Conservation (phyloP, 225 moss, liverwort and hornwort genomes). For the Takakia lepidozioides region DNA sequence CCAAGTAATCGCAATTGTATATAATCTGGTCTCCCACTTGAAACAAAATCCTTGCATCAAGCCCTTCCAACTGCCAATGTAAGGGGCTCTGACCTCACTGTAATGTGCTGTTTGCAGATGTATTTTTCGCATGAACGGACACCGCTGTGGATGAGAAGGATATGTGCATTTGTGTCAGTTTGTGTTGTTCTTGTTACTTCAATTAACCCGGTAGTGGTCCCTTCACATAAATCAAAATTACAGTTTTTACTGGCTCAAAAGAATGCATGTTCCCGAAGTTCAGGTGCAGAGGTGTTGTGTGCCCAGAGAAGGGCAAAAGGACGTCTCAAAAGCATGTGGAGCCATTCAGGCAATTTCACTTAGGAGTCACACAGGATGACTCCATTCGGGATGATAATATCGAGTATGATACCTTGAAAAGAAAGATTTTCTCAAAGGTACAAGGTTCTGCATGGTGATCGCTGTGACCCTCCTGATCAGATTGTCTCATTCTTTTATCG, state of each 20-base stretch:
- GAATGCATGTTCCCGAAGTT: not conserved
- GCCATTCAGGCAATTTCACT: conserved; percentile 35
- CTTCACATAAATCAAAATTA: not conserved
- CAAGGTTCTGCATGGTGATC: not conserved
- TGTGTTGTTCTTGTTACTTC: no score
- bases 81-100: no score
- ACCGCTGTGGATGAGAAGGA: no score
- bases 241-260: no score
- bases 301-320: no score
- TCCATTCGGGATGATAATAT: conserved; percentile 43
- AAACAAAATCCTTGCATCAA: no score
- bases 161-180: not conserved
- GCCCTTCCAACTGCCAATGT: no score
- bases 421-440: conserved; percentile 33
- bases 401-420: conserved; percentile 53
- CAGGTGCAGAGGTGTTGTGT: conserved; percentile 22
- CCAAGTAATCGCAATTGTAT: not conserved
- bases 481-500: no score
- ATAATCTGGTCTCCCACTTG: not conserved
- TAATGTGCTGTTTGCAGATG: not conserved
- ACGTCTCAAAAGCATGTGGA: no score
- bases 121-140: not conserved
- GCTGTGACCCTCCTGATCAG: not conserved
- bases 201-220: no score
- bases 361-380: conserved; percentile 17